Conservation (phyloP, 192 early-diverging fungal genomes). For the Gonapodya sp. region DNA sequence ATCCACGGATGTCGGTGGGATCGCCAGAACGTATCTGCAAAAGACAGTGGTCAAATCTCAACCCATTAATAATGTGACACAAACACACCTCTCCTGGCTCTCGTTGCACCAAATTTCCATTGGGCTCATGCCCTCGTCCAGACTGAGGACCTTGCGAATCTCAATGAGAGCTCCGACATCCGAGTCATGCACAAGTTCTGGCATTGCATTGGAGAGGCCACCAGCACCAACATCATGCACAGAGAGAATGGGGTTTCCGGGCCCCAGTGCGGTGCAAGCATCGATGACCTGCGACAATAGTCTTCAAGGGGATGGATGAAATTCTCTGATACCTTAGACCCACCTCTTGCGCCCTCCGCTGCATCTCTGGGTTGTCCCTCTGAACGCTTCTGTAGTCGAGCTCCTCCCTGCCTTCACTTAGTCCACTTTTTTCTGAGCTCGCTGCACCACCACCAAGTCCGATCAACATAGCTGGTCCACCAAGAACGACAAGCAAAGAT, state of each 20-base stretch:
- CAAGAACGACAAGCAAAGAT: conserved; percentile 76
- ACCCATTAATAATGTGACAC: background rate
- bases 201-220: conserved; percentile 93
- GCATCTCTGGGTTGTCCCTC: conserved; percentile 99
- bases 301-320: background rate
- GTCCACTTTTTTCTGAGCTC: conserved; percentile 84
- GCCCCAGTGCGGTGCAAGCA: conserved; percentile 72
- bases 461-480: conserved; percentile 97
- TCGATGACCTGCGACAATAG: conserved; percentile 71
- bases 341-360: conserved; percentile 75
- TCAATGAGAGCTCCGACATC: conserved; percentile 84
- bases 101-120: conserved; percentile 99
- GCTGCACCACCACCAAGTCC: conserved; percentile 98
- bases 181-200: conserved; percentile 95
- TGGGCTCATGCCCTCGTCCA: conserved; percentile 90
- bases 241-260: conserved; percentile 75
- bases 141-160: conserved; percentile 81
- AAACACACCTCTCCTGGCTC: conserved; percentile 72
- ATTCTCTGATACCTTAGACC: background rate
- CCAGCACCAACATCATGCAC: conserved; percentile 99
- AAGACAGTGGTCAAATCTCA: background rate
- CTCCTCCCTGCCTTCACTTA: conserved; percentile 56
- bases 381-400: conserved; percentile 98
- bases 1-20: conserved; percentile 53
- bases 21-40: conserved; percentile 77